Percentiles rank a stretch among this genome's conserved stretches.
Evolutionary conservation across 768 basidiomycete species (phyloP).

Genomic region (Auriscalpium microsporum): DNA sequence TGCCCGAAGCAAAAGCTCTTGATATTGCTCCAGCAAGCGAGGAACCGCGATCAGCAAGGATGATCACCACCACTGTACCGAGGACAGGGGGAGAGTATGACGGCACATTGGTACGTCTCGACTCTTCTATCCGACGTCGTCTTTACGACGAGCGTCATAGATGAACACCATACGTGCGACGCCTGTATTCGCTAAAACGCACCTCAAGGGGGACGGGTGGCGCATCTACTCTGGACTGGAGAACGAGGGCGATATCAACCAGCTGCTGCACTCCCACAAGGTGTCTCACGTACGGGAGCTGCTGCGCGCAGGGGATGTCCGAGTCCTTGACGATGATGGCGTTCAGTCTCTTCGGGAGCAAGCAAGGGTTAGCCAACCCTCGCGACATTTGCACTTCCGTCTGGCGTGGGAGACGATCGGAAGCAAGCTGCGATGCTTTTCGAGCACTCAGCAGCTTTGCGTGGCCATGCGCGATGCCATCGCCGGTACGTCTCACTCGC

Average conservation of each 20-base stretch:
- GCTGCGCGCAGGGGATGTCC: background rate
- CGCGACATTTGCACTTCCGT: background rate
- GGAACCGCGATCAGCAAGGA: no score
- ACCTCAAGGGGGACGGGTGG: background rate
- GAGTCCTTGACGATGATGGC: background rate
- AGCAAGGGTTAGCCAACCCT: background rate
- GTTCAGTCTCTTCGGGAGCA: background rate
- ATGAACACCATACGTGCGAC: no score
- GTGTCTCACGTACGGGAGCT: background rate
- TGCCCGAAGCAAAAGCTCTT: no score
- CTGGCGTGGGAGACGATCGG: background rate
- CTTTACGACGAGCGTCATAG: no score
- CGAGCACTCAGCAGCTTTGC: background rate
- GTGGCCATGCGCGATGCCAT: background rate
- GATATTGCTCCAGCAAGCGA: no score
- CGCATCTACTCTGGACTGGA: background rate
- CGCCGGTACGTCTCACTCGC: background rate
- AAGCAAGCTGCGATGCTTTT: background rate
- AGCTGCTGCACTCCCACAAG: background rate
- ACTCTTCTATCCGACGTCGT: no score
- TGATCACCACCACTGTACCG: no score
- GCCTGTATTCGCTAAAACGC: no score
- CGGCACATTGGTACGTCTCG: no score
- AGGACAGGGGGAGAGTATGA: no score
- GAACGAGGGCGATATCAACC: background rate